A percentile compares a stretch with the other conserved stretches of the same genome.
Evolutionary conservation across 306 rosid genomes (phyloP).

Genomic region (Alnus glutinosa): DNA sequence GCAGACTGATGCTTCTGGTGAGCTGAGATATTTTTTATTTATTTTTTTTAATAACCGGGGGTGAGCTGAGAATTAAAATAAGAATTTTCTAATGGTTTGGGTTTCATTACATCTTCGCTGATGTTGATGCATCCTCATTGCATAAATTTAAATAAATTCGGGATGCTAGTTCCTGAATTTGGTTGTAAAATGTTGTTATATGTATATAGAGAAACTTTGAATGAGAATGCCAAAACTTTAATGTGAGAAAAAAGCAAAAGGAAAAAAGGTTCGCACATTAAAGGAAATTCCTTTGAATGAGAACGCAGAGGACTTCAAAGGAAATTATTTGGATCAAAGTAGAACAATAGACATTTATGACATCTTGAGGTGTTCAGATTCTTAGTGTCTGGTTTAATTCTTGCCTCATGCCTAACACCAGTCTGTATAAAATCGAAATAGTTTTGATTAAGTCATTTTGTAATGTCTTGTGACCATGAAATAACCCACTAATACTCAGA

Average conservation of each 20-base stretch:
- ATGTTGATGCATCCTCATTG: neutral
- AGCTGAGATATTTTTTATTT: conserved; percentile 29
- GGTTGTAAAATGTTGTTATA: neutral
- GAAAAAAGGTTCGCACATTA: neutral
- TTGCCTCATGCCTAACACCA: no score
- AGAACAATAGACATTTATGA: neutral
- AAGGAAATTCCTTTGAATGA: no score
- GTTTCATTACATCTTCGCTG: conserved; percentile 13
- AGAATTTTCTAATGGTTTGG: conserved; percentile 22
- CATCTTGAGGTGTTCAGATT: neutral
- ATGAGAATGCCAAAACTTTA: neutral
- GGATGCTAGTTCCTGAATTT: neutral
- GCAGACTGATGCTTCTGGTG: conserved; percentile 92
- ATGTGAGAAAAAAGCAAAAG: no score
- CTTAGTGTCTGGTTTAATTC: neutral
- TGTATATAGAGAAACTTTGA: neutral
- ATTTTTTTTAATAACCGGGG: neutral
- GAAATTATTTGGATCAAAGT: neutral
- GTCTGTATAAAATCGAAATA: no score
- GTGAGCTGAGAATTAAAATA: conserved; percentile 51
- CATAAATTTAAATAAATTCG: neutral
- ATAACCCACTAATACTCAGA: no score
- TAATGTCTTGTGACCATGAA: no score
- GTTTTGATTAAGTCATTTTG: no score
- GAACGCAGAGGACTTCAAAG: neutral